Evolutionary conservation across 2,329 filamentous ascomycete species (phyloP), one percentile per base, ranked within the genome.

Genomic region (Helotiales sp.): DNA sequence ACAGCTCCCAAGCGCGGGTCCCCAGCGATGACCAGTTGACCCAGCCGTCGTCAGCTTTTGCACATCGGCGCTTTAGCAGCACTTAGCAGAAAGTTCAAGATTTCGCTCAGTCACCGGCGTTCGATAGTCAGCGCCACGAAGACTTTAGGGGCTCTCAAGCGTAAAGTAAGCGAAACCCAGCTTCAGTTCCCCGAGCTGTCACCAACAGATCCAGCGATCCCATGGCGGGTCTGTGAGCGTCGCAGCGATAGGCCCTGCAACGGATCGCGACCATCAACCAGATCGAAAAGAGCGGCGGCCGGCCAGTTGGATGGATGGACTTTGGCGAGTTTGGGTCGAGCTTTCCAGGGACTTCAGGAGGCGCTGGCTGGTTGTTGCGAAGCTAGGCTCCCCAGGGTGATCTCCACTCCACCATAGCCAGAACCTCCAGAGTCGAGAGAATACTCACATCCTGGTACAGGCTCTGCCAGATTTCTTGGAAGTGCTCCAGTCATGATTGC

Each of bases 41-140:
- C 34, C 44, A 19, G 15, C 40, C 48, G 57, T 57, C 52, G 55
- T 59, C 60, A 62, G 60, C 58, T 44, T 53, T 48, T 38, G 57
- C 53, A 48, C 33, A 19, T 54, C 51, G 51, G 47, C 52, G 54
- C 33, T 52, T 51, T 44, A n/a, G 30, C 44, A 49, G 44, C 25
- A 46, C 31, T 44, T n/a, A n/a, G n/a, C n/a, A n/a, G 25, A 34
- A 31, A n/a, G 27, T 24, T 42, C 10, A 27, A 10, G 42, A 49
- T 33, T 29, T 27, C 54, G 46, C 47, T 38, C 58, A 52, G 49
- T 49, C 55, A 60, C 55, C 44, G 58, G 58, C 62, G 62, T 61
- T 62, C 60, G 62, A 64, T 64, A 62, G 62, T 64, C 54, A n/a
- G 48, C 60, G 60, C 62, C 59, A 62, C 62, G 55, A 27, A 30